Evolutionary conservation across 169 alveolate genomes (phyloP).

Genomic region (Eimeria maxima): DNA sequence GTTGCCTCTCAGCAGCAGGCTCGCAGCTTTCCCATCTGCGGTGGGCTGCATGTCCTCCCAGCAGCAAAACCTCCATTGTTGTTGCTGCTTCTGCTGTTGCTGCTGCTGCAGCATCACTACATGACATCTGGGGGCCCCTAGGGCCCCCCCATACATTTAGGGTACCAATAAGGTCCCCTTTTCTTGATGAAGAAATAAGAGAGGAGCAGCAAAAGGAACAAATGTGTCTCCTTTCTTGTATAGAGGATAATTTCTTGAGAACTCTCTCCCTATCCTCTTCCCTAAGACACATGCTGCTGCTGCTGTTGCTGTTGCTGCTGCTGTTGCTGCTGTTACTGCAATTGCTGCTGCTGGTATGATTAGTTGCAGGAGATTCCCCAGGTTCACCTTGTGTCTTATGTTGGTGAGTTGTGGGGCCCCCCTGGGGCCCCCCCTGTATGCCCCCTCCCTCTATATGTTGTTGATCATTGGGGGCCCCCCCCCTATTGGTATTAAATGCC

Average conservation of each 20-base stretch:
- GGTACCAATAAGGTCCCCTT: background rate
- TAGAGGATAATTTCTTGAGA: background rate
- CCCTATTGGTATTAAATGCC: background rate
- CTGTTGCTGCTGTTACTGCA: background rate
- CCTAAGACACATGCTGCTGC: background rate
- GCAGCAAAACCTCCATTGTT: too few species aligned
- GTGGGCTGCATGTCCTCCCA: background rate
- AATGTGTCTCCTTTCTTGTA: background rate
- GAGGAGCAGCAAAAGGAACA: background rate
- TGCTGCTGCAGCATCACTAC: background rate
- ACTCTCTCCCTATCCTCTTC: background rate
- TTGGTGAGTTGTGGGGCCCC: background rate
- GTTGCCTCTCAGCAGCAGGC: background rate
- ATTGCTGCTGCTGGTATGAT: background rate
- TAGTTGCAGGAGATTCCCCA: too few species aligned
- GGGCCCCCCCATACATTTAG: background rate
- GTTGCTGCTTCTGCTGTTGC: background rate
- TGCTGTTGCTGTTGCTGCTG: slow-evolving; percentile 37
- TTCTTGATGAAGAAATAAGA: background rate
- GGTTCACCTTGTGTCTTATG: background rate
- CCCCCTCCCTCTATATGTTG: background rate
- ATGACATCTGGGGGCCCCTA: background rate
- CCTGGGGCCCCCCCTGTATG: background rate
- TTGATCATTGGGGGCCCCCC: background rate
- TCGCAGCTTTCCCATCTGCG: slow-evolving; percentile 12